A percentile compares a stretch with the other conserved stretches of the same genome.
Evolutionary conservation across 108 stramenopile species (phyloP).

Genomic region (Cyclotella sp.): DNA sequence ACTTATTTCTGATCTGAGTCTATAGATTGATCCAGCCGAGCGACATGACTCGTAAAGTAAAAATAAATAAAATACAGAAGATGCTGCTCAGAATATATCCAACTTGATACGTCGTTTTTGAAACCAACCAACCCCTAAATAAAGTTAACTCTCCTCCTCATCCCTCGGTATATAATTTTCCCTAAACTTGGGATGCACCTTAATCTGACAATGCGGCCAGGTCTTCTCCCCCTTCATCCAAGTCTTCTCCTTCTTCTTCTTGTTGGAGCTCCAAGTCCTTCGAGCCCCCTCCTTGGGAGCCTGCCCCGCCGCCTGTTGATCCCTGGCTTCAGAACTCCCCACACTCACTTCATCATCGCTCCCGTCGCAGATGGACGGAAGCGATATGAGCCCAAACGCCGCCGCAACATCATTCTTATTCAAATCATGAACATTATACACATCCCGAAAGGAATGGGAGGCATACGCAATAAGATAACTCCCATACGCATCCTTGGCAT

Average conservation of each 20-base stretch:
- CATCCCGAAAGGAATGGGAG: too few relatives aligned
- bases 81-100: too few relatives aligned
- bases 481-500: too few relatives aligned
- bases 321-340: too few relatives aligned
- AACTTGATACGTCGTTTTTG: too few relatives aligned
- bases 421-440: too few relatives aligned
- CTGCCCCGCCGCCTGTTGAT: background rate
- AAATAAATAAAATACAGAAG: too few relatives aligned
- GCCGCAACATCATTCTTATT: constrained; percentile 42
- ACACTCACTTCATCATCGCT: constrained; percentile 27
- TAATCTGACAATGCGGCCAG: constrained; percentile 48
- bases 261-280: constrained; percentile 25
- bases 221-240: constrained; percentile 55
- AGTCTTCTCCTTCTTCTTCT: constrained; percentile 28
- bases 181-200: constrained; percentile 47
- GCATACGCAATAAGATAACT: too few relatives aligned
- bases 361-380: background rate
- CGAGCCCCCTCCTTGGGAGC: background rate
- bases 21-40: too few relatives aligned
- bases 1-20: too few relatives aligned
- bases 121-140: too few relatives aligned
- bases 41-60: too few relatives aligned
- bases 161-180: background rate
- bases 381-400: constrained; percentile 35
- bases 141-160: constrained; percentile 2